Conservation (phyloP, 2,329 filamentous ascomycete species). For the Phyllosticta ampelicida region DNA sequence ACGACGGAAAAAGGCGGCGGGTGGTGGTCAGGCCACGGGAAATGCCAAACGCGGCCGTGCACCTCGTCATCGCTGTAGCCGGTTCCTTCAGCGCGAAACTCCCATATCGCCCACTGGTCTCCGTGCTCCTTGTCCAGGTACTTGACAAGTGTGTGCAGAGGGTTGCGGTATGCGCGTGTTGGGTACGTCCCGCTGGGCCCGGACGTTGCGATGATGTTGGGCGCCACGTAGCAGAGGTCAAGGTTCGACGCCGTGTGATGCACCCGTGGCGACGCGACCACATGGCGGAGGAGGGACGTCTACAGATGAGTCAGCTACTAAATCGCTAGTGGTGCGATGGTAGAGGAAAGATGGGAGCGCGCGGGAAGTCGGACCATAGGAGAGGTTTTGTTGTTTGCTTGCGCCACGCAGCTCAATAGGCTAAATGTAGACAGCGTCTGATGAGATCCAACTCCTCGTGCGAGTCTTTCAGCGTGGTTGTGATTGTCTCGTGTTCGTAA, state of each 20-base stretch:
- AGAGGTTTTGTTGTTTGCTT: not conserved
- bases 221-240: constrained; percentile 91
- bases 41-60: constrained; percentile 75
- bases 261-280: constrained; percentile 77
- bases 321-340: not conserved
- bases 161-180: constrained; percentile 86
- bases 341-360: not conserved
- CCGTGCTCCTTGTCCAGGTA: constrained; percentile 83
- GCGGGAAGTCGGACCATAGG: not conserved
- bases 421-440: not conserved
- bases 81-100: constrained; percentile 92
- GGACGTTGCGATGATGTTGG: constrained; percentile 67
- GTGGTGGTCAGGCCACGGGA: constrained; percentile 95
- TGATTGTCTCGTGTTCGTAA: not conserved
- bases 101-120: constrained; percentile 87
- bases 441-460: not conserved
- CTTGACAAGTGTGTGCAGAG: constrained; percentile 71
- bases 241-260: constrained; percentile 79
- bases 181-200: constrained; percentile 85
- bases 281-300: constrained; percentile 62
- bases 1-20: constrained; percentile 86
- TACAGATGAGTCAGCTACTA: constrained; percentile 7
- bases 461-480: not conserved
- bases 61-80: constrained; percentile 90
- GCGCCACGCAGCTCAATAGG: not conserved